Evolutionary conservation across 2,329 filamentous ascomycete genomes (phyloP), one percentile per base, ranked within the genome.

Genomic region (Parastagonospora avenae): DNA sequence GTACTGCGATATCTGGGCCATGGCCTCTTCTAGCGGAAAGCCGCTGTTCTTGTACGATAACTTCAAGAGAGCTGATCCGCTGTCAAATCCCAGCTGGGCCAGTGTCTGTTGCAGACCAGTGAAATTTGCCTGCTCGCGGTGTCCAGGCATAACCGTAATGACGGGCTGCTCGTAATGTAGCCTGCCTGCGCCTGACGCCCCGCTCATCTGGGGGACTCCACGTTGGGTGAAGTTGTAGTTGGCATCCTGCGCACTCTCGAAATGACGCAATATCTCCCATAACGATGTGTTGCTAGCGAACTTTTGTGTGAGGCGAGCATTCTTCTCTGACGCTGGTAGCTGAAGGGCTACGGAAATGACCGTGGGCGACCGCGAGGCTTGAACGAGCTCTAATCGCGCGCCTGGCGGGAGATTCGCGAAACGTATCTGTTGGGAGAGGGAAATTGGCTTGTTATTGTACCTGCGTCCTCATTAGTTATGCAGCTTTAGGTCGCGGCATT

Each of bases 321-420:
- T 82, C 10, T 48, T 35, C 37, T 48, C 45, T 9, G 45, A 48
- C 10, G 38, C 30, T 3, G 91, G 90, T 27, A 97, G 79, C 68
- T 96, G 90, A 10, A 99, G 79, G n/a, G 91, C 93, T 36, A 99
- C 88, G 35, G 89, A 92, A 48, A 99, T 88, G 41, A 89, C 88
- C 1, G 91, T 88, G 0, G 92, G 89, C 0, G 92, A 94, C 50
- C 90, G 90, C 39, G 92, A 94, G 52, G 89, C 87, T 68, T 91
- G 87, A 16, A 97, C 88, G 42, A 99, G 89, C 70, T 97, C 92
- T 51, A 99, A 85, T 70, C 95, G 96, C 52, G 94, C 93, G 55
- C 94, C 94, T 32, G 90, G 84, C 10, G 83, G 81, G 5, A 99
- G 86, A 42, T 92, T 91, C 4, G 92, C 89, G 27, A 93, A 85